phyloP scores from a whole-genome alignment of 2,329 filamentous ascomycete species.

The Fusarium goolgardi region DNA sequence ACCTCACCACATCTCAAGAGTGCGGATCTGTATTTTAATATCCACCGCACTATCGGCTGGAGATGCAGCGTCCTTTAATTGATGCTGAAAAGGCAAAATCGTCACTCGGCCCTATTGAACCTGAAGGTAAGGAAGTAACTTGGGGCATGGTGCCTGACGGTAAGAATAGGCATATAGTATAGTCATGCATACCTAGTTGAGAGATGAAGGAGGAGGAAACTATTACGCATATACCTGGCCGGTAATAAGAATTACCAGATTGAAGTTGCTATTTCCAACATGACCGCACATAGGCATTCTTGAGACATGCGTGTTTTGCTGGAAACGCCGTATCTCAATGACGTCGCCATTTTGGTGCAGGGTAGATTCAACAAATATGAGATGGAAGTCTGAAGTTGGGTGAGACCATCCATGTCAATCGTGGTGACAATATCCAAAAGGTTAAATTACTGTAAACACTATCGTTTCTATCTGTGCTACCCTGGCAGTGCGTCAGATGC shows the following conservation, averaged over 20 bases:
- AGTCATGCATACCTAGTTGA: neutral
- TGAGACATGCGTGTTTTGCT: slow-evolving; percentile 10
- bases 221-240: neutral
- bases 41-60: too few species aligned
- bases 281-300: neutral
- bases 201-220: neutral
- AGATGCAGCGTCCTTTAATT: too few species aligned
- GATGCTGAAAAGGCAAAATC: too few species aligned
- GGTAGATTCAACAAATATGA: slow-evolving; percentile 13
- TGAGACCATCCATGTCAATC: neutral
- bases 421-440: neutral
- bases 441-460: neutral
- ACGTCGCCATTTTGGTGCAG: slow-evolving; percentile 25
- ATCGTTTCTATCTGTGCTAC: neutral
- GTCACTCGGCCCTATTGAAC: neutral
- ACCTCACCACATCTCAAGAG: too few species aligned
- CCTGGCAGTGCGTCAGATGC: rapidly evolving
- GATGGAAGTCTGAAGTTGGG: neutral
- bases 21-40: too few species aligned
- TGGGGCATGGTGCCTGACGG: neutral
- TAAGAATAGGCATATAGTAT: neutral
- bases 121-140: neutral
- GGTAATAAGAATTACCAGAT: neutral
- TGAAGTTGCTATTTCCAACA: neutral
- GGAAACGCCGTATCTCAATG: slow-evolving; percentile 21